Conservation (phyloP, 129 eudicot genomes). For the Gnaphalium uliginosum region DNA sequence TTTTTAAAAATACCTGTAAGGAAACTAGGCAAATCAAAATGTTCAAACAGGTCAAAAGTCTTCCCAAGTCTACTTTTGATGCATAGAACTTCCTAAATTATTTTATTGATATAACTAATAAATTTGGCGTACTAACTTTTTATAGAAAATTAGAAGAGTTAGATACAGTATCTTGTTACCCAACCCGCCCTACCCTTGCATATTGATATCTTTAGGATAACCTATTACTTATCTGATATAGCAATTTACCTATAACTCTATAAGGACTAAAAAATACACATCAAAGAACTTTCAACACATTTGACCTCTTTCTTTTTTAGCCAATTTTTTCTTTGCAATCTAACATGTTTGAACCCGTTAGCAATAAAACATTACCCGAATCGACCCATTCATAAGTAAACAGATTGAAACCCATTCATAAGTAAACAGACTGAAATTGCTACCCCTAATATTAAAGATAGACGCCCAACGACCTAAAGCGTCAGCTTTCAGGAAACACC, state of each 20-base stretch:
- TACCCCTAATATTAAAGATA: no score
- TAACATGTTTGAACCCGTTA: background rate
- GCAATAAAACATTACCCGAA: no score
- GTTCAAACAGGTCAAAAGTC: no score
- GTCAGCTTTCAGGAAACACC: background rate
- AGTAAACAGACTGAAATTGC: background rate
- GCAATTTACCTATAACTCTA: background rate
- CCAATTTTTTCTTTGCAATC: background rate
- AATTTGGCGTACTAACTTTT: no score
- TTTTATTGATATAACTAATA: no score
- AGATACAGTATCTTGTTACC: background rate
- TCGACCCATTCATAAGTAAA: background rate
- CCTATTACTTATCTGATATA: no score
- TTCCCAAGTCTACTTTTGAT: no score
- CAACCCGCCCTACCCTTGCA: background rate
- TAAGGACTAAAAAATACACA: background rate
- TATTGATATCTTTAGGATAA: no score
- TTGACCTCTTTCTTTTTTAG: background rate
- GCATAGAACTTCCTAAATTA: no score
- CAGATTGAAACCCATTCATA: background rate
- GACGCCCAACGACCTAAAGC: background rate
- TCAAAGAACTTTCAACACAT: background rate
- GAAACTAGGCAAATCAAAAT: no score
- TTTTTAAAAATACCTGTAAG: no score
- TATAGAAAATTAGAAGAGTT: no score